Evolutionary conservation across 176 grass and related monocot genomes (phyloP).

Genomic region (Triticum urartu): DNA sequence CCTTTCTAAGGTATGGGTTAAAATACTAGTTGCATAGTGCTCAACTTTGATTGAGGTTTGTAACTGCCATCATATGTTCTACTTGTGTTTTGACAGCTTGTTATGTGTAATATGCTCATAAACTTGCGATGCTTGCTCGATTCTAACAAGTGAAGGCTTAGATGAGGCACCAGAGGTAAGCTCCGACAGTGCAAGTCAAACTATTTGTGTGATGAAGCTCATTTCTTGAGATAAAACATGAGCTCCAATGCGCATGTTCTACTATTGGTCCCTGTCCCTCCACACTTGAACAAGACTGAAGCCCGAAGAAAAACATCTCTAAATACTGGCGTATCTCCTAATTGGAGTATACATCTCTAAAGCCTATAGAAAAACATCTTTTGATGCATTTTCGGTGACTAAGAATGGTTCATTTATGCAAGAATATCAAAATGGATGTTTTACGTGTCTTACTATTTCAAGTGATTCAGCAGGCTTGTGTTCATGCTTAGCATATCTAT

Average conservation of each 20-base stretch:
- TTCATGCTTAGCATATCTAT: too few relatives aligned
- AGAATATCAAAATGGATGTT: too few relatives aligned
- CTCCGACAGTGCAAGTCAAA: background rate
- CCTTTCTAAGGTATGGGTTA: too few relatives aligned
- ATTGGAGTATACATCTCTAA: background rate
- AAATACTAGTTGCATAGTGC: background rate
- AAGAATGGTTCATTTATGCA: background rate
- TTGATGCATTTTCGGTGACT: background rate
- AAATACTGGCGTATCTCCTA: background rate
- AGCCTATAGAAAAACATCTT: background rate
- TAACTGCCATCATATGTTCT: background rate
- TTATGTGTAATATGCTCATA: conserved; percentile 65
- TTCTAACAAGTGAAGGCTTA: conserved; percentile 36
- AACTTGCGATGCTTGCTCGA: conserved; percentile 46
- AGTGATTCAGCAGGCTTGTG: too few relatives aligned
- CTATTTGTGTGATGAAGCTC: too few relatives aligned
- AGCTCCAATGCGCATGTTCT: conserved; percentile 67
- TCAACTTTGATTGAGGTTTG: background rate
- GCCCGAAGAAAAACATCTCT: background rate
- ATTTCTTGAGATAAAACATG: conserved; percentile 53
- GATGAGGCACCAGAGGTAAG: background rate
- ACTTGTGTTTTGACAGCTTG: background rate
- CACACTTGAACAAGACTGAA: background rate
- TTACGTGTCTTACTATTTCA: too few relatives aligned
- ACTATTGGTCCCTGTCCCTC: conserved; percentile 20